Evolutionary conservation across 2,329 filamentous ascomycete species (phyloP).

Genomic region (Epicoccum sorghinum): DNA sequence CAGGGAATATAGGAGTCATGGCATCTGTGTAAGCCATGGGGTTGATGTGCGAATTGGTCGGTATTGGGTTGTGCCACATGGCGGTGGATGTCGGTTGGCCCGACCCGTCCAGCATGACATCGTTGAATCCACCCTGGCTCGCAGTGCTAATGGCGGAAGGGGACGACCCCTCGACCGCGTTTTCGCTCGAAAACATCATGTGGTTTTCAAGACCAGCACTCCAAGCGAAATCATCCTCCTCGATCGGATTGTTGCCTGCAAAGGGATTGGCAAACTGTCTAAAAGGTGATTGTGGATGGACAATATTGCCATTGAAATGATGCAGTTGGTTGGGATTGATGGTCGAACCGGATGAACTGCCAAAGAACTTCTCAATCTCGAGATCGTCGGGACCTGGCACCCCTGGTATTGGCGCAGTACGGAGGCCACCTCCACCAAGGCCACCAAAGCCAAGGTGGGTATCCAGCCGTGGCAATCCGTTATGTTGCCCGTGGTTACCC

Average conservation of each 20-base stretch:
- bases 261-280: conserved; percentile 57
- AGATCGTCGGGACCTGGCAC: conserved; percentile 63
- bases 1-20: conserved; percentile 75
- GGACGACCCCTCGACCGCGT: conserved; percentile 88
- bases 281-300: conserved; percentile 60
- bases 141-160: conserved; percentile 95
- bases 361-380: conserved; percentile 75
- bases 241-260: conserved; percentile 64
- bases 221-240: conserved; percentile 86
- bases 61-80: conserved; percentile 56
- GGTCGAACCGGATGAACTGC: conserved; percentile 60
- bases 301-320: conserved; percentile 81
- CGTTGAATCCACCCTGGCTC: conserved; percentile 89
- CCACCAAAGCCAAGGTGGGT: conserved; percentile 79
- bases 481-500: conserved; percentile 68
- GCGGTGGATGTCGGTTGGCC: conserved; percentile 46
- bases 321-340: conserved; percentile 75
- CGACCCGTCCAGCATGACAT: conserved; percentile 83
- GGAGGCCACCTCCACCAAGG: conserved; percentile 65
- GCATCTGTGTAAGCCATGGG: conserved; percentile 75
- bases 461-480: conserved; percentile 81
- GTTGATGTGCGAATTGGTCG: conserved; percentile 70
- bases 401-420: conserved; percentile 73
- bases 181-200: conserved; percentile 67
- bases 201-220: conserved; percentile 80